Conservation (phyloP, 176 grass and related monocot genomes). For the Oryza meridionalis region DNA sequence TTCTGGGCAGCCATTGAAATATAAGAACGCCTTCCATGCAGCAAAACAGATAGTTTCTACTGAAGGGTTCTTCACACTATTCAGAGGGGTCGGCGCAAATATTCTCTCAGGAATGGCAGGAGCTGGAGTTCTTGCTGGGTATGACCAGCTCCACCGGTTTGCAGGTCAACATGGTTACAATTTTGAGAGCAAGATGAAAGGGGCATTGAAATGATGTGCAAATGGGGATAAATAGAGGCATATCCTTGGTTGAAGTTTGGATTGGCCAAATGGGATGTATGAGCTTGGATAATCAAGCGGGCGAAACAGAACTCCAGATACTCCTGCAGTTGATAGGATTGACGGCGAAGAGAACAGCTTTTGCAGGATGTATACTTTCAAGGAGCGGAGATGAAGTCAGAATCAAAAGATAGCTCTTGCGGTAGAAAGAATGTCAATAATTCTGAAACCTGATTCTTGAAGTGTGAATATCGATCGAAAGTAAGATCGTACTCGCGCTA, state of each 20-base stretch:
- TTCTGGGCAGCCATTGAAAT: slow-evolving; percentile 76
- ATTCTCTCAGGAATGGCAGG: slow-evolving; percentile 88
- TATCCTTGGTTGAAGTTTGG: slow-evolving; percentile 29
- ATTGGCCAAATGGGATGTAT: slow-evolving; percentile 7
- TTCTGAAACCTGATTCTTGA: not conserved
- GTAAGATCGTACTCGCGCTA: not conserved
- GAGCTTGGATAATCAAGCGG: not conserved
- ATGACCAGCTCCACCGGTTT: slow-evolving; percentile 77
- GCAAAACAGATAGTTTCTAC: slow-evolving; percentile 60
- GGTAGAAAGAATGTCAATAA: too few relatives aligned
- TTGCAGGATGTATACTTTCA: not conserved
- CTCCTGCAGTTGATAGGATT: not conserved
- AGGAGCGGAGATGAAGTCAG: slow-evolving; percentile 1
- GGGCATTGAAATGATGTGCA: slow-evolving; percentile 48
- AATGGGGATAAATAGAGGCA: not conserved
- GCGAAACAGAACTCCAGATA: slow-evolving; percentile 21
- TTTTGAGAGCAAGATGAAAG: slow-evolving; percentile 61
- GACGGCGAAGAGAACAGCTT: not conserved
- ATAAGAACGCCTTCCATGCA: slow-evolving; percentile 69
- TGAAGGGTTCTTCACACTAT: slow-evolving; percentile 79
- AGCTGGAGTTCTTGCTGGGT: slow-evolving; percentile 88
- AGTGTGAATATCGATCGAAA: slow-evolving; percentile 13
- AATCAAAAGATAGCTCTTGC: not conserved
- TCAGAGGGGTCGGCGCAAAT: slow-evolving; percentile 80
- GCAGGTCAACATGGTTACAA: slow-evolving; percentile 46